Percentiles rank a stretch among this genome's conserved stretches.
Conservation (phyloP, 1,284 basidiomycete genomes). For the Microbotryum violaceum region DNA sequence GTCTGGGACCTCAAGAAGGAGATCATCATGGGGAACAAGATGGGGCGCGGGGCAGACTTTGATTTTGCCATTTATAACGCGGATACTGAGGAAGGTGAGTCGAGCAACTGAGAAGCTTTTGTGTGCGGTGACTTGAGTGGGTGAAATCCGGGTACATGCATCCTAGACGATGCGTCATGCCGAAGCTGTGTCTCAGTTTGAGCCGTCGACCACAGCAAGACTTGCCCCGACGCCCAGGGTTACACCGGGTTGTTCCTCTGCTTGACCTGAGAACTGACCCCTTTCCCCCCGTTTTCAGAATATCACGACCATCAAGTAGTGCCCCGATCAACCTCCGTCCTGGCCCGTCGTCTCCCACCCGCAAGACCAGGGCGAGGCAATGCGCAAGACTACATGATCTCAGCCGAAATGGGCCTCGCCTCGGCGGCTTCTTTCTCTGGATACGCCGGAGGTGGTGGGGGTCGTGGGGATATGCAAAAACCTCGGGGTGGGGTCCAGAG, state of each 20-base stretch:
- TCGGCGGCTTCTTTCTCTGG: not conserved
- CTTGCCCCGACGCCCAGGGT: too few relatives aligned
- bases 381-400: slow-evolving; percentile 45
- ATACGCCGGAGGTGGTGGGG: slow-evolving; percentile 5
- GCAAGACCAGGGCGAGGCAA: slow-evolving; percentile 82
- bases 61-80: slow-evolving; percentile 81
- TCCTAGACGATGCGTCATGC: not conserved
- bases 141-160: too few relatives aligned
- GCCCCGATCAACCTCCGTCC: slow-evolving; percentile 86
- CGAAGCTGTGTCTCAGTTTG: not conserved
- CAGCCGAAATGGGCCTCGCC: not conserved
- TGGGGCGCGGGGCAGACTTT: slow-evolving; percentile 89
- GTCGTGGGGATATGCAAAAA: slow-evolving; percentile 7
- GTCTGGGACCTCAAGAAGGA: slow-evolving; percentile 99
- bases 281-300: slow-evolving; percentile 51
- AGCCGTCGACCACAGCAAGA: too few relatives aligned
- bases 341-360: slow-evolving; percentile 83
- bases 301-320: slow-evolving; percentile 88
- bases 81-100: slow-evolving; percentile 69
- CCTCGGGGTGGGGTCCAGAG: slow-evolving; percentile 29
- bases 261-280: not conserved
- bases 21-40: slow-evolving; percentile 91
- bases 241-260: too few relatives aligned
- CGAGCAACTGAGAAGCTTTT: not conserved
- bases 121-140: not conserved